Percentiles rank a stretch among this genome's conserved stretches.
These are phyloP conservation scores for Helicocarpus griseus DNA, from an alignment of 2,329 filamentous ascomycete genomes.

Conservation along the genomic window DNA sequence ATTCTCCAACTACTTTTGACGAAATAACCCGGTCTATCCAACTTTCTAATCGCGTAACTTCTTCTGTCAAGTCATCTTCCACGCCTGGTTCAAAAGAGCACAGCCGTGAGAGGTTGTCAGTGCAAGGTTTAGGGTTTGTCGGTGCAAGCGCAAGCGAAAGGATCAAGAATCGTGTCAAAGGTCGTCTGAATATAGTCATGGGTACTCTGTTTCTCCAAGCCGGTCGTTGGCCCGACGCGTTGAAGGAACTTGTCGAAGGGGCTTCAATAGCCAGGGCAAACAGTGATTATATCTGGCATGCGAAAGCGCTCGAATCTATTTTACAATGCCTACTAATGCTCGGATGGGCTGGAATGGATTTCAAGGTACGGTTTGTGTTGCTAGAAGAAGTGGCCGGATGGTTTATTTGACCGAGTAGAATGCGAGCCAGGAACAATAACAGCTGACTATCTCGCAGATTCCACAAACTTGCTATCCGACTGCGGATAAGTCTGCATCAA, in stretches of 20 bases:
- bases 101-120: conserved; percentile 52
- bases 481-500: conserved; percentile 38
- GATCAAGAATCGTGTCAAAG: conserved; percentile 70
- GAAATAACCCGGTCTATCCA: conserved; percentile 40
- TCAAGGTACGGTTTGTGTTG: conserved; percentile 35
- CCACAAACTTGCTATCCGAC: conserved; percentile 44
- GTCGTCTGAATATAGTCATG: conserved; percentile 67
- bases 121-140: conserved; percentile 60
- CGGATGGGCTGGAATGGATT: conserved; percentile 74
- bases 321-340: conserved; percentile 73
- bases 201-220: conserved; percentile 81
- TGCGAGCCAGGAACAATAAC: not conserved
- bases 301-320: conserved; percentile 84
- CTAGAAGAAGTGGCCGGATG: not conserved
- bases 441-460: conserved; percentile 29
- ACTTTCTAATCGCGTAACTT: conserved; percentile 27
- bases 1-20: conserved; percentile 46
- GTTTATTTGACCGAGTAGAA: conserved; percentile 9
- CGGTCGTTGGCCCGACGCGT: conserved; percentile 79
- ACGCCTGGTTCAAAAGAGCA: conserved; percentile 39
- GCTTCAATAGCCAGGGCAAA: conserved; percentile 65
- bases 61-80: conserved; percentile 27
- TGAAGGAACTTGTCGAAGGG: conserved; percentile 73
- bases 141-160: conserved; percentile 66
- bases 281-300: conserved; percentile 95